Conservation (phyloP, 305 asterid genomes). For the Coffea humblotiana region DNA sequence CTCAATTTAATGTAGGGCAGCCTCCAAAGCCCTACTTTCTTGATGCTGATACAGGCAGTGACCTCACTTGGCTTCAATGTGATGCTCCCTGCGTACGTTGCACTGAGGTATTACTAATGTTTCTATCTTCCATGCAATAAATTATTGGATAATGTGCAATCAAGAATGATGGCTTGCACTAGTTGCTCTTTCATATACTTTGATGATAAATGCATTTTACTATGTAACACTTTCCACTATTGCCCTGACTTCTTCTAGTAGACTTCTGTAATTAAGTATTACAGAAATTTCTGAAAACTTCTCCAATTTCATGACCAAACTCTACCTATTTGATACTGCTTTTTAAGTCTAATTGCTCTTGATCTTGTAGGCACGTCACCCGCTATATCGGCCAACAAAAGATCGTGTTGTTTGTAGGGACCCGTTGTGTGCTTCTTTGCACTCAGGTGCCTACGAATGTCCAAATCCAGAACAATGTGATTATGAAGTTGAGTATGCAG, state of each 20-base stretch:
- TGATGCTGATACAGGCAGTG: constrained; percentile 98
- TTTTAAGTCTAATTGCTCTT: neutral
- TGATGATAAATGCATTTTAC: neutral
- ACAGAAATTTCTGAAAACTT: neutral
- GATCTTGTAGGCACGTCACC: constrained; percentile 73
- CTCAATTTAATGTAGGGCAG: constrained; percentile 67
- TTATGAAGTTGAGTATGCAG: constrained; percentile 93
- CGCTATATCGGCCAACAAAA: constrained; percentile 82
- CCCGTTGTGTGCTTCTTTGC: constrained; percentile 87
- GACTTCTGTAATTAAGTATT: neutral
- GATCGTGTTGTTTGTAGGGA: constrained; percentile 80
- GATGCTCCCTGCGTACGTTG: constrained; percentile 97
- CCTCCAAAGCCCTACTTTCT: constrained; percentile 92
- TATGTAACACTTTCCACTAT: neutral
- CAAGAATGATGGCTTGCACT: neutral
- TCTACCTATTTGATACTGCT: neutral
- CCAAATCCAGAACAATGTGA: constrained; percentile 87
- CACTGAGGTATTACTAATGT: constrained; percentile 48
- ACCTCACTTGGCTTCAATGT: constrained; percentile 98
- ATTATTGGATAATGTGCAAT: neutral
- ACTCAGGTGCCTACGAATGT: constrained; percentile 61
- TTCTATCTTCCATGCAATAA: neutral
- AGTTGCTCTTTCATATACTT: neutral
- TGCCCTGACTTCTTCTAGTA: neutral
- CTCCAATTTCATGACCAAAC: neutral